Percentiles rank a stretch among this genome's conserved stretches.
Conservation (phyloP, 768 basidiomycete species). For the Exidia glandulosa region DNA sequence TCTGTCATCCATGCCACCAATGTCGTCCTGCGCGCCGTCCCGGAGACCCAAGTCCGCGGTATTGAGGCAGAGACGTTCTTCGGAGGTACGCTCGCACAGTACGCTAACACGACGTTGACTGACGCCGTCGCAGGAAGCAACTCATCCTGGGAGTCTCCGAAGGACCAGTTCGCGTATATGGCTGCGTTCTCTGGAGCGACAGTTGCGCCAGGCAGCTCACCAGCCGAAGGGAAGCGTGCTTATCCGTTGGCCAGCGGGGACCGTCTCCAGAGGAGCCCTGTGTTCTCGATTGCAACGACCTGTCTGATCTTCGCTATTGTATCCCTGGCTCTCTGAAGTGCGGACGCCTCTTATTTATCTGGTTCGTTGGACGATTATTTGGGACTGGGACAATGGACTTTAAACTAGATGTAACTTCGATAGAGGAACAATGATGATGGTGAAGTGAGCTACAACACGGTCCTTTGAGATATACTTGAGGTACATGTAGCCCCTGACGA, state of each 20-base stretch:
- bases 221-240: not conserved
- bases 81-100: constrained; percentile 33
- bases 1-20: constrained; percentile 49
- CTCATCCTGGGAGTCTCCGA: constrained; percentile 44
- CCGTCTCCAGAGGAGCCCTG: too few species aligned
- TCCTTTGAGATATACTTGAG: too few species aligned
- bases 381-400: too few species aligned
- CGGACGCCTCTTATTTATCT: too few species aligned
- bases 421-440: too few species aligned
- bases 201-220: constrained; percentile 11
- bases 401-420: too few species aligned
- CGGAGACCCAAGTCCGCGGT: constrained; percentile 45
- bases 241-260: not conserved
- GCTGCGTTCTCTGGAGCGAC: constrained; percentile 61
- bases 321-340: too few species aligned
- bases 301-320: too few species aligned
- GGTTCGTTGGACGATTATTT: too few species aligned
- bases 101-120: not conserved
- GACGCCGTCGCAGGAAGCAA: constrained; percentile 30
- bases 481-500: too few species aligned
- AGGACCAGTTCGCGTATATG: constrained; percentile 52
- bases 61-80: constrained; percentile 76
- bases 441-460: too few species aligned
- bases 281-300: too few species aligned
- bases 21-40: constrained; percentile 41